phyloP scores from a whole-genome alignment of 768 basidiomycete species.

The Rickenella mellea region DNA sequence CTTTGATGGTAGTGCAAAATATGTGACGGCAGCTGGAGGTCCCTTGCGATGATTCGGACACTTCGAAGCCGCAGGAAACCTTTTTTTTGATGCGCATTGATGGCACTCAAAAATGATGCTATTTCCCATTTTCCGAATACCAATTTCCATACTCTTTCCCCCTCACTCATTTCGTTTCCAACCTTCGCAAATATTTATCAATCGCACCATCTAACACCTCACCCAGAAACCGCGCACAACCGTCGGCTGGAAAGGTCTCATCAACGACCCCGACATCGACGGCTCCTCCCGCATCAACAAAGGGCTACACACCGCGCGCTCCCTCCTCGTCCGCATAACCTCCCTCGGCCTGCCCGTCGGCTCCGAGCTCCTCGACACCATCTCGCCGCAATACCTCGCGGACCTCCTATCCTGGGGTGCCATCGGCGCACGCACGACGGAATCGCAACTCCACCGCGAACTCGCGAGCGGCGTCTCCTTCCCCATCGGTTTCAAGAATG shows the following conservation, averaged over 20 bases:
- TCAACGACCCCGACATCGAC: slow-evolving; percentile 93
- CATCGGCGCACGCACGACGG: slow-evolving; percentile 95
- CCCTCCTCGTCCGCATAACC: slow-evolving; percentile 87
- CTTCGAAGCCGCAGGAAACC: too few species aligned
- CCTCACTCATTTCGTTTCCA: neutral
- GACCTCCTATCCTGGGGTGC: slow-evolving; percentile 89
- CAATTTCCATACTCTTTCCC: neutral
- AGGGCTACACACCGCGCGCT: slow-evolving; percentile 79
- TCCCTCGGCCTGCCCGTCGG: slow-evolving; percentile 87
- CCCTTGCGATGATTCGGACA: too few species aligned
- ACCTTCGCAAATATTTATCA: too few species aligned
- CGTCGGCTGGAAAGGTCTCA: slow-evolving; percentile 95
- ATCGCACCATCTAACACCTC: slow-evolving; percentile 5
- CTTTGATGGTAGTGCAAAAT: too few species aligned
- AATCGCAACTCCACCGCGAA: slow-evolving; percentile 94
- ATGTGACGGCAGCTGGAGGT: too few species aligned
- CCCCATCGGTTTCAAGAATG: slow-evolving; percentile 99
- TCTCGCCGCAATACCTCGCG: slow-evolving; percentile 74
- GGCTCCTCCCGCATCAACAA: slow-evolving; percentile 96
- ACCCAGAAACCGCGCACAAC: slow-evolving; percentile 90
- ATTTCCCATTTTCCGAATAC: slow-evolving; percentile 1
- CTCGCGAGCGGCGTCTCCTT: slow-evolving; percentile 93
- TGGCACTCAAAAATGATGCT: slow-evolving; percentile 30
- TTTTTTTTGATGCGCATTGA: too few species aligned
- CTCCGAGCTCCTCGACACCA: slow-evolving; percentile 84